These are phyloP conservation scores for Allantophomopsis lycopodina DNA, from an alignment of 2,329 filamentous ascomycete genomes.

Conservation along the genomic window DNA sequence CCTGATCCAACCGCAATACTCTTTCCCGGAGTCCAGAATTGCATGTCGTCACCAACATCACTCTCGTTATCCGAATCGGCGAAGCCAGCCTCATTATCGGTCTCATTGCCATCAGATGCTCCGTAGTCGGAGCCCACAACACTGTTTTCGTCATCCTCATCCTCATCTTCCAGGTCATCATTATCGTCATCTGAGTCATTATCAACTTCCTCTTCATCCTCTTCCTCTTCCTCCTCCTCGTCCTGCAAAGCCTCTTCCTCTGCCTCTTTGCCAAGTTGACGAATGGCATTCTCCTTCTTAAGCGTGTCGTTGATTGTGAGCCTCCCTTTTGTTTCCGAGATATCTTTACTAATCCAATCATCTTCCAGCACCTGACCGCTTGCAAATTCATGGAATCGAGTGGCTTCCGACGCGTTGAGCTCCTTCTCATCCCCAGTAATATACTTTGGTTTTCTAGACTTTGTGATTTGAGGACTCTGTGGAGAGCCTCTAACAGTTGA, in stretches of 20 bases:
- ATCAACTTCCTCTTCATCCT: conserved; percentile 24
- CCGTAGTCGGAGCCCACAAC: conserved; percentile 45
- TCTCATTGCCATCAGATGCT: conserved; percentile 56
- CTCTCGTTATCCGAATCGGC: conserved; percentile 56
- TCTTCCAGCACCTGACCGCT: conserved; percentile 71
- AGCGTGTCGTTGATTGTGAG: conserved; percentile 85
- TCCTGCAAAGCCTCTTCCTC: conserved; percentile 80
- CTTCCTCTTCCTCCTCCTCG: conserved; percentile 37
- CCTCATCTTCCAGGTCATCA: conserved; percentile 32
- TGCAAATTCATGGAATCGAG: conserved; percentile 81
- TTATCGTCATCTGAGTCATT: conserved; percentile 28
- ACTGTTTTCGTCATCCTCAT: conserved; percentile 45
- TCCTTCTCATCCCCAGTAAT: conserved; percentile 15
- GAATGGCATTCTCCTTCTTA: conserved; percentile 77
- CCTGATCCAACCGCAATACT: conserved; percentile 14
- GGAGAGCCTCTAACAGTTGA: conserved; percentile 19
- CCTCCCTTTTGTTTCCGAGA: conserved; percentile 47
- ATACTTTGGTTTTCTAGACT: conserved; percentile 21
- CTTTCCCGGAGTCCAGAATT: conserved; percentile 43
- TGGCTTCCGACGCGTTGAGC: conserved; percentile 29
- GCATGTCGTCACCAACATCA: conserved; percentile 47
- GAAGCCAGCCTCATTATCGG: conserved; percentile 65
- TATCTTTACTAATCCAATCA: conserved; percentile 73
- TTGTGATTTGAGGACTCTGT: conserved; percentile 22
- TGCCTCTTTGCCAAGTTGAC: conserved; percentile 73